phyloP scores from a whole-genome alignment of 2,329 filamentous ascomycete genomes.

The Orbilia brochopaga region DNA sequence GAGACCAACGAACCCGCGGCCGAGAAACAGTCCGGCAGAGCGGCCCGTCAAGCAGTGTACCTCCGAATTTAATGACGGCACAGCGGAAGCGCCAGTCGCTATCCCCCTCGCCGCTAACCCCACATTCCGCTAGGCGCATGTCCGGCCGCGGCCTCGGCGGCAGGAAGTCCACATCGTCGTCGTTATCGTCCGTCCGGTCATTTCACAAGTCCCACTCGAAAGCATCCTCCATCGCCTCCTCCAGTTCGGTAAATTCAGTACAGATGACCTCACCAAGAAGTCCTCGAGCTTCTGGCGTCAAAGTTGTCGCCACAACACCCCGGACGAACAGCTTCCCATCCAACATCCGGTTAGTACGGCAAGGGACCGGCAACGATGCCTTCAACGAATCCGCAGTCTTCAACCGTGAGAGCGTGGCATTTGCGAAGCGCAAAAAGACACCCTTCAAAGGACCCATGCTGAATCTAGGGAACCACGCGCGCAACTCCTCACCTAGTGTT shows the following conservation, averaged over 20 bases:
- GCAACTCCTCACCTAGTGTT: constrained; percentile 65
- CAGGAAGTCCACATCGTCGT: constrained; percentile 93
- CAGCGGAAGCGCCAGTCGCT: constrained; percentile 76
- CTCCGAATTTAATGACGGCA: constrained; percentile 24
- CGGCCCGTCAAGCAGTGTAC: constrained; percentile 24
- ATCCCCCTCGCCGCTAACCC: constrained; percentile 85
- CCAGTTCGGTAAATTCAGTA: constrained; percentile 71
- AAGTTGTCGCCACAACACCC: constrained; percentile 89
- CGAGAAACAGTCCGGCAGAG: constrained; percentile 28
- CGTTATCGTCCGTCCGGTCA: constrained; percentile 87
- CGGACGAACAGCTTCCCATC: constrained; percentile 74
- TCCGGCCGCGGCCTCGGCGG: constrained; percentile 81
- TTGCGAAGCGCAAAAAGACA: constrained; percentile 80
- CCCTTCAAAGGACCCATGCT: constrained; percentile 81
- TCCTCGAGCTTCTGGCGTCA: constrained; percentile 89
- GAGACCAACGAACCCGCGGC: constrained; percentile 29
- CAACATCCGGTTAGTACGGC: constrained; percentile 82
- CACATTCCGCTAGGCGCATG: constrained; percentile 81
- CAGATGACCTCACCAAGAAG: constrained; percentile 70
- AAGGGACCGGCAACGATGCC: constrained; percentile 56
- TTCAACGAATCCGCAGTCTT: constrained; percentile 60
- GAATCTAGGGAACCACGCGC: constrained; percentile 62
- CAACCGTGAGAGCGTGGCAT: constrained; percentile 68
- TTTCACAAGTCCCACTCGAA: constrained; percentile 94
- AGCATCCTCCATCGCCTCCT: constrained; percentile 83